These are phyloP conservation scores for Zymoseptoria passerinii DNA, from an alignment of 2,329 filamentous ascomycete species.

Conservation along the genomic window DNA sequence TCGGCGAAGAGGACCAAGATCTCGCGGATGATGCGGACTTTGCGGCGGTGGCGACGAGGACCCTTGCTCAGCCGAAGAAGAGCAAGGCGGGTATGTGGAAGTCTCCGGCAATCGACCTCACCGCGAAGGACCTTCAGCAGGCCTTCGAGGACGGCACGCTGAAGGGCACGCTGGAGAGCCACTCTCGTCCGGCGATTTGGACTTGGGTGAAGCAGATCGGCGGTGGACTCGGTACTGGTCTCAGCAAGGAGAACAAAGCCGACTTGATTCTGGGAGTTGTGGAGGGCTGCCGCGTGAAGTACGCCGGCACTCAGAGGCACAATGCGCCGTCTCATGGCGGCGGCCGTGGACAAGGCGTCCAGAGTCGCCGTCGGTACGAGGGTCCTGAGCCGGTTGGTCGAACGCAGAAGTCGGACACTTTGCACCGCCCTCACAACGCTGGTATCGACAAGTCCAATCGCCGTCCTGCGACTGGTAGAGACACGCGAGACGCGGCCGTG, in stretches of 20 bases:
- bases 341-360: background rate
- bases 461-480: background rate
- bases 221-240: background rate
- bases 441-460: background rate
- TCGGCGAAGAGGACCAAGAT: no score
- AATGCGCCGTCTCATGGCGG: no score
- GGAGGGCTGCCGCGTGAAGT: background rate
- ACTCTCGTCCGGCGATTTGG: background rate
- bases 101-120: background rate
- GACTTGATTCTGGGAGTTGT: background rate
- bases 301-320: no score
- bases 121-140: background rate
- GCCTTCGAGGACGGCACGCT: background rate
- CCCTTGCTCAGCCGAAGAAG: background rate
- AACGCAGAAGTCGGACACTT: background rate
- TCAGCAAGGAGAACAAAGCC: background rate
- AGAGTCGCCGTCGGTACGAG: background rate
- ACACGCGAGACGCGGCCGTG: background rate
- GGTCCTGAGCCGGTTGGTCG: background rate
- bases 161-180: background rate
- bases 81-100: background rate
- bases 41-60: background rate
- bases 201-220: background rate
- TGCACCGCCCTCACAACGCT: background rate
- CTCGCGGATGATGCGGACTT: background rate